These are phyloP conservation scores for Trapa bicornis DNA, from an alignment of 345 rosid species.

Conservation along the genomic window DNA sequence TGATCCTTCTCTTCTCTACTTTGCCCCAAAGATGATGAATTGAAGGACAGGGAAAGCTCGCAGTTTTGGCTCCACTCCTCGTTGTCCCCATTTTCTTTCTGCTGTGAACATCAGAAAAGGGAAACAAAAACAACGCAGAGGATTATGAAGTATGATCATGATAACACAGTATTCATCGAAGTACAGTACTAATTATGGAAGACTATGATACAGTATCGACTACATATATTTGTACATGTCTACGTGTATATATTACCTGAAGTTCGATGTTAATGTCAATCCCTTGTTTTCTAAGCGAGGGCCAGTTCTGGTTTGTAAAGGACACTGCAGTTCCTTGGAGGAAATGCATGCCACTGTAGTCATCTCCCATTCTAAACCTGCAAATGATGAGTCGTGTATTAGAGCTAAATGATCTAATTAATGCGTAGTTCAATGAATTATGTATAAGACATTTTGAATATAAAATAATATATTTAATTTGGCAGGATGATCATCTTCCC, in stretches of 20 bases:
- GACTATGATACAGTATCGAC: neutral
- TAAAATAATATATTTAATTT: no score
- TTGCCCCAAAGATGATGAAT: slow-evolving; percentile 2
- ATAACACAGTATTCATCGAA: no score
- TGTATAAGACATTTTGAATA: no score
- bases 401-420: no score
- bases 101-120: neutral
- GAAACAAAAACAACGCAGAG: no score
- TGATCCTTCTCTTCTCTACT: slow-evolving; percentile 10
- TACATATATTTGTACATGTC: neutral
- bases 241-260: neutral
- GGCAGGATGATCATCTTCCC: no score
- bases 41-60: slow-evolving; percentile 17
- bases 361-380: neutral
- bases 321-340: neutral
- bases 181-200: no score
- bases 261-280: neutral
- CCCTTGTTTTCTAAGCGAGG: neutral
- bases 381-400: neutral
- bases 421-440: no score
- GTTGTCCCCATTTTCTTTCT: neutral
- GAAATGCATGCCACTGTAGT: neutral
- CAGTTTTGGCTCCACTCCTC: slow-evolving; percentile 11
- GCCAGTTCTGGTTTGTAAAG: neutral
- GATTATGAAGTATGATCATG: no score